Evolutionary conservation across 2,329 filamentous ascomycete species (phyloP), one percentile per base, ranked within the genome.

Genomic region (Colletotrichum lentis): DNA sequence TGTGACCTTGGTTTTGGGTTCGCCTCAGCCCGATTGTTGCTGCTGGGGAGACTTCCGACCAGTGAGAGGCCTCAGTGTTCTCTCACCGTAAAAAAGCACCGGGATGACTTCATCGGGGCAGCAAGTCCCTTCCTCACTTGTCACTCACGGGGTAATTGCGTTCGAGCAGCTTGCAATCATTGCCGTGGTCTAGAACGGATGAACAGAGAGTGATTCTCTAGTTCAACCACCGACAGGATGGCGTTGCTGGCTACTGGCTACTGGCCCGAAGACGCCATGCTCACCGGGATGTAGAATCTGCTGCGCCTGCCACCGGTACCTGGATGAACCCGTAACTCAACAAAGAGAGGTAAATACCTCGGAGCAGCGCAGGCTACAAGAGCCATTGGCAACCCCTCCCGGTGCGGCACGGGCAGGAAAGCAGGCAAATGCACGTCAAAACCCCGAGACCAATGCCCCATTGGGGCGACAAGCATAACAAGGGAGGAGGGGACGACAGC

Each of bases 371-470:
- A 44, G 31, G 61, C 47, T 49, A 64, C 52, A 35, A 39, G 39
- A 64, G 65, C 61, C 54, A 64, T 64, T 49, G 54, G 46, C 41
- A 54, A 7, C 58, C 65, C 20, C 58, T 62, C 20, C 50, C 43
- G 20, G 62, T 62, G 58, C 58, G 37, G 58, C 49, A 55, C 43
- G 54, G 37, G n/a, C 43, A 61, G 57, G 44, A 62, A 54, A 46
- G 52, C 31, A 37, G 52, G 52, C 31, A 37, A 44, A 67, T 55
- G 67, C 67, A 68, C 57, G 67, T 69, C 67, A 69, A 63, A 49
- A 14, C 46, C 52, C 52, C 46, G 46, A 67, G 27, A 10, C 24
- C 46, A 39, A 27, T n/a, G 58, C 44, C 44, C 58, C 31, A 69
- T 69, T 69, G 67, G 67, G 63, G 57, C 53, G 53, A 63, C 57